Base-by-base conservation (phyloP, 768 basidiomycete genomes). In the Fistulinella prunicolor region DNA sequence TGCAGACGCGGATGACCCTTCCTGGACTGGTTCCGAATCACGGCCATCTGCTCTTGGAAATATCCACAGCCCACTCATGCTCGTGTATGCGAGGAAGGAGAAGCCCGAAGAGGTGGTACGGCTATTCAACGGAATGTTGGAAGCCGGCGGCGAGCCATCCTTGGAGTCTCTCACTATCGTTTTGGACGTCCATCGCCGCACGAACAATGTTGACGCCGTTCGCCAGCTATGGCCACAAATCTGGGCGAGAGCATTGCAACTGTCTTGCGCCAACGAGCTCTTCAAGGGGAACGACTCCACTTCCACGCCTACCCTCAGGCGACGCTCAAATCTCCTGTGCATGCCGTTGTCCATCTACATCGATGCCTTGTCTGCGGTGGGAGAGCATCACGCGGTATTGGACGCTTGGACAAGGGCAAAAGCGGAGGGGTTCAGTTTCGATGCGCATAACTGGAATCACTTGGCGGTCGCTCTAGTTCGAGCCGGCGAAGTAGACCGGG, bases 361-460 rank as follows among this genome's bases (percentile, higher is more conserved):
- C 51, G 83, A 90, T 54, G 76, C 80, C 6, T 70, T 94, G 42
- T 88, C 90, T 2, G 66, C 71, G 3, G 77, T 76, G 0, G 86
- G 85, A 2, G 61, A 71, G 30, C 85, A 93, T 56, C 53, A 61
- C 8, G 78, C 83, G 49, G 75, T 94, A 38, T 77, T 83, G 14
- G 59, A 62, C 3, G 72, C 77, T 0, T 97, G 95, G 94, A 69
- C 72, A n/a, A 62, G 70, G 24, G 75, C 89, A 42, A 77, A 78
- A 50, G 54, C 65, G 10, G 66, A 73, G 9, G 89, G 89, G 2
- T 86, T 94, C 56, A 74, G 74, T 12, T 91, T 93, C 63, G 90
- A 94, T 62, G 78, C 87, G 12, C 83, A 87, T 58, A 97, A 96
- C 64, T 98, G 92, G 89, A 96, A 95, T 59, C 83, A 89, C 58